Evolutionary conservation across 2,329 filamentous ascomycete species (phyloP), one percentile per base, ranked within the genome.

Genomic region (Amauroascus niger): DNA sequence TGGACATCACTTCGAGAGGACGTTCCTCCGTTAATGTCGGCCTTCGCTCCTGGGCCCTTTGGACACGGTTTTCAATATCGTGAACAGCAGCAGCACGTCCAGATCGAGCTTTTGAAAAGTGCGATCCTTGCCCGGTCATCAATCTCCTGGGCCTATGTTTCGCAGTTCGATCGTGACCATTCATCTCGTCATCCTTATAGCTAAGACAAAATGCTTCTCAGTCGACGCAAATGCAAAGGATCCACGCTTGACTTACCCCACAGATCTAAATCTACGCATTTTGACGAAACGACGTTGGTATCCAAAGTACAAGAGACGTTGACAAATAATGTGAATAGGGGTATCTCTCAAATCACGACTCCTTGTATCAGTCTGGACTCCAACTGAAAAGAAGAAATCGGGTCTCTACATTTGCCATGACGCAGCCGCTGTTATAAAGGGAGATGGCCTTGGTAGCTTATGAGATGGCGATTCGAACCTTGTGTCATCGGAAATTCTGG

Each of bases 41-140:
- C 14, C 45, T 48, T n/a, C 35, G 32, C 40, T 53, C 51, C 13
- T 33, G 33, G 13, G 43, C 33, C 26, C 18, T 32, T 18, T 22
- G 24, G 13, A 40, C 14, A 20, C 35, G 51, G 13, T 8, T 41
- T 32, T 47, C 45, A 18, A 53, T 18, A 3, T 41, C 5, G 20
- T 16, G 14, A 26, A 43, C 20, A 14, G 51, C 44, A 14, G 51
- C 44, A 6, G n/a, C 16, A 16, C 37, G 32, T 13, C 24, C 35
- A n/a, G 43, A 43, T 20, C 44, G 51, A 41, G 35, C 44, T 13
- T 41, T 45, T 16, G 51, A 48, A 16, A 53, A 53, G 16, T 53
- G 51, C 13, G 51, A 53, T 24, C 51, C 51, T 14, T 44, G 51
- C 4, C 51, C 51, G 14, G 44, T 53, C 28, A 53, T 41, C 26